Base-by-base conservation (phyloP, 2,329 filamentous ascomycete species). In the Penicillium fuscoglaucum region DNA sequence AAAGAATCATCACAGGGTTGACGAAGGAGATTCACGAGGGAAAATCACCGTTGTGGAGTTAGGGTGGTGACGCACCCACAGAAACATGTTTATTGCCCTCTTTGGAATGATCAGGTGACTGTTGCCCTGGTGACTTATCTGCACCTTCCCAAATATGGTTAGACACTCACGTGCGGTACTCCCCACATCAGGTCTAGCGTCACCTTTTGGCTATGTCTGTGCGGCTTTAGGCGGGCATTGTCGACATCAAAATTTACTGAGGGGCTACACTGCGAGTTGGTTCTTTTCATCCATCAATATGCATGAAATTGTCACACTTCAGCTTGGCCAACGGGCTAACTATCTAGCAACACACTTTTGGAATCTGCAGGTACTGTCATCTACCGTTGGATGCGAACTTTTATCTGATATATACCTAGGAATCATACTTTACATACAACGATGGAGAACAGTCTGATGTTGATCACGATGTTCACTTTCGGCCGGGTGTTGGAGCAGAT, bases 281-380 rank as follows among this genome's bases (percentile, higher is more conserved):
- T n/a, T 39, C 21, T 29, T 57, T 45, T 29, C 39, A 52, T 50
- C 21, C 53, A 33, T 49, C 52, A 64, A 52, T 17, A 98, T 99
- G 95, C 91, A 93, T 77, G 95, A 99, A 77, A 91, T 98, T 61
- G 82, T 99, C 61, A 97, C 93, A 0, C 81, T 99, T 46, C 95
- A 99, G 81, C 87, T 98, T 60, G 95, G 95, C 44, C 89, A 96
- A 73, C 87, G 90, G 72, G 93, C 90, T 74, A 99, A 99, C 75
- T 96, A 97, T 70, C 80, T 96, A 24, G 93, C 90, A 31, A 96
- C 93, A 0, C 95, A 99, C 79, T 99, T 97, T 75, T 99, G 95
- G 95, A 99, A 99, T 70, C 83, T 90, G 6, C 93, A 96, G 81
- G 90, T 91, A 74, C 40, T 65, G 41, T n/a, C 33, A 37, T 51